phyloP scores from a whole-genome alignment of 306 rosid species.

The Prunus davidiana region DNA sequence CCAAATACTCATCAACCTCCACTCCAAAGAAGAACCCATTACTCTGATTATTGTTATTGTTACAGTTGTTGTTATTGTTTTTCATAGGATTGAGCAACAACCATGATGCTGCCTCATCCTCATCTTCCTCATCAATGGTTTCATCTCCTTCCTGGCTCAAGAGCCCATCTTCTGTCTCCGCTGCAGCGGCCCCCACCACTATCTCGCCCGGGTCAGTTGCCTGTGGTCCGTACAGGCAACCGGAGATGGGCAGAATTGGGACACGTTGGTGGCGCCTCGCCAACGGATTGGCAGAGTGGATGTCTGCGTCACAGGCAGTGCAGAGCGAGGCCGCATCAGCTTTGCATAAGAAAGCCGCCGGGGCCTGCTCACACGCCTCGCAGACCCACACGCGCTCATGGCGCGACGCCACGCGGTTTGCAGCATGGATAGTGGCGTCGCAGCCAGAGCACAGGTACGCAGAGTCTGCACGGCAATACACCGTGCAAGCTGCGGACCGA shows the following conservation, averaged over 20 bases:
- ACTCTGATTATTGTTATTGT: constrained; percentile 22
- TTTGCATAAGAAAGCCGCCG: constrained; percentile 80
- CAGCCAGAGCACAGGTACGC: constrained; percentile 59
- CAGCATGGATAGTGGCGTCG: constrained; percentile 60
- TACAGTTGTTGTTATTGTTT: constrained; percentile 5
- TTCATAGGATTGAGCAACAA: constrained; percentile 63
- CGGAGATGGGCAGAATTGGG: constrained; percentile 58
- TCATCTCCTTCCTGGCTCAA: constrained; percentile 44
- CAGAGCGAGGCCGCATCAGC: constrained; percentile 93
- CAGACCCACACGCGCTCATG: constrained; percentile 91
- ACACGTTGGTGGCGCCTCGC: constrained; percentile 95
- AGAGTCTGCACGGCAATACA: constrained; percentile 63
- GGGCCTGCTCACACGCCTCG: constrained; percentile 83
- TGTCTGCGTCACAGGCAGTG: constrained; percentile 69
- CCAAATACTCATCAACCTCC: constrained; percentile 88
- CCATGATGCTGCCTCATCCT: constrained; percentile 88
- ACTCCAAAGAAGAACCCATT: constrained; percentile 58
- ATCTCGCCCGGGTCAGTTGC: neutral
- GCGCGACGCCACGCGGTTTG: constrained; percentile 46
- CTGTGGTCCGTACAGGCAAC: constrained; percentile 33
- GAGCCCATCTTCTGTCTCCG: constrained; percentile 21
- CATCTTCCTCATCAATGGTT: constrained; percentile 46
- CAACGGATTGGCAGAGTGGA: constrained; percentile 90
- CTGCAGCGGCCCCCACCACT: neutral
- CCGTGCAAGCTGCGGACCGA: constrained; percentile 46